Evolutionary conservation across 805 yeast genomes (phyloP), one percentile per base, ranked within the genome.

Genomic region (Cyberlindnera galapagoensis): DNA sequence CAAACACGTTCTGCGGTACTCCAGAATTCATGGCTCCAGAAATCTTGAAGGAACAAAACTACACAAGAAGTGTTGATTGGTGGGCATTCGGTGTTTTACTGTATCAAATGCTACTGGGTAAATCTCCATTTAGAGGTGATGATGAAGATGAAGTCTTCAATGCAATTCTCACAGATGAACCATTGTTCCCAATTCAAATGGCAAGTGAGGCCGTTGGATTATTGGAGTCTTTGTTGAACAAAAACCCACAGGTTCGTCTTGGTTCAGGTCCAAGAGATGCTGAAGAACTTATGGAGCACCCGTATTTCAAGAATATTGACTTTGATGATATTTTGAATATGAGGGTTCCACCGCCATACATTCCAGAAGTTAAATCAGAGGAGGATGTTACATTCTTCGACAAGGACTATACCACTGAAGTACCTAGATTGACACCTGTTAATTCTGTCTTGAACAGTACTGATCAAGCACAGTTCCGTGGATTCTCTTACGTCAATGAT

Each of bases 21-120:
- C 99, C 99, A 0, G 98, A 92, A 58, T 84, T 92, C 47, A 92
- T 92, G 95, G 99, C 98, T 1, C 99, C 99, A 0, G 99, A 92
- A 59, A 90, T 92, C 45, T 67, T 92, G 52, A 79, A 85, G 43
- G 97, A 92, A 34, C 94, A 88, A 57, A 82, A 79, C 38, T 92
- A 92, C 52, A 92, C 87, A 33, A 76, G 94, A 52, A 82, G 92
- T 24, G 98, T 92, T 34, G 99, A 92, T 61, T 92, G 98, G 98
- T 92, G 98, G 98, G 97, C 98, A 1, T 86, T 88, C 67, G 99
- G 99, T 36, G 97, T 92, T 18, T 68, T 92, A 43, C 66, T 92
- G 44, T 92, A 90, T 59, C 98, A 92, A 60, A 92, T 92, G 99
- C 67, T 92, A 36, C 68, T 92, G 37, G 92, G 96, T 32, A 95